Conservation (phyloP, 768 basidiomycete species). For the Mycena vitilis region DNA sequence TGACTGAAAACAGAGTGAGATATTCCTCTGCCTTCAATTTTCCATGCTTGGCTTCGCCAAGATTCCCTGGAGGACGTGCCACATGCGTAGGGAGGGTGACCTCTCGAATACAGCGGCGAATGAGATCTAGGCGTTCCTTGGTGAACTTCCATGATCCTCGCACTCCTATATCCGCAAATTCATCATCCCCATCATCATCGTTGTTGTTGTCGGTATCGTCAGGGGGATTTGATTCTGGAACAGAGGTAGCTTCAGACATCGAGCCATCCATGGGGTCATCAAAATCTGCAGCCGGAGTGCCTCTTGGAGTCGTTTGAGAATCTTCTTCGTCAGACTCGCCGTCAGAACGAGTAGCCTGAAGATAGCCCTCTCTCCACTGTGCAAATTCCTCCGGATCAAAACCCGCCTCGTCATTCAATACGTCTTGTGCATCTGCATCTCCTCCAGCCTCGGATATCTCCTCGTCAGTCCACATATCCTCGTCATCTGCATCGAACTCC, state of each 20-base stretch:
- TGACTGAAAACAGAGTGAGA: no score
- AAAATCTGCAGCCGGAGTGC: no score
- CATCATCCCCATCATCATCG: slow-evolving; percentile 6
- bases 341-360: no score
- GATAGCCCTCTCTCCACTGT: no score
- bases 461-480: no score
- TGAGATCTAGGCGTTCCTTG: slow-evolving; percentile 7
- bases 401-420: no score
- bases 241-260: slow-evolving; percentile 14
- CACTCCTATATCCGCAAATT: slow-evolving; percentile 24
- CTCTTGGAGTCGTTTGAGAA: no score
- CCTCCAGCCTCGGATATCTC: no score
- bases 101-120: slow-evolving; percentile 19
- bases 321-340: no score
- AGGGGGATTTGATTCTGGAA: slow-evolving; percentile 16
- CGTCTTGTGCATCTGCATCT: no score
- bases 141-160: slow-evolving; percentile 21
- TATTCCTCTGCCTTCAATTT: slow-evolving; percentile 38
- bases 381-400: no score
- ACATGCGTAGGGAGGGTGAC: slow-evolving; percentile 33
- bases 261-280: slow-evolving; percentile 22
- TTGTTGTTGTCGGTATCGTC: neutral
- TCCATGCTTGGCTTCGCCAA: slow-evolving; percentile 36
- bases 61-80: slow-evolving; percentile 34
- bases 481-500: no score